A percentile compares a stretch with the other conserved stretches of the same genome.
These are phyloP conservation scores for Epichloe sp. DNA, from an alignment of 2,329 filamentous ascomycete species.

Conservation along the genomic window DNA sequence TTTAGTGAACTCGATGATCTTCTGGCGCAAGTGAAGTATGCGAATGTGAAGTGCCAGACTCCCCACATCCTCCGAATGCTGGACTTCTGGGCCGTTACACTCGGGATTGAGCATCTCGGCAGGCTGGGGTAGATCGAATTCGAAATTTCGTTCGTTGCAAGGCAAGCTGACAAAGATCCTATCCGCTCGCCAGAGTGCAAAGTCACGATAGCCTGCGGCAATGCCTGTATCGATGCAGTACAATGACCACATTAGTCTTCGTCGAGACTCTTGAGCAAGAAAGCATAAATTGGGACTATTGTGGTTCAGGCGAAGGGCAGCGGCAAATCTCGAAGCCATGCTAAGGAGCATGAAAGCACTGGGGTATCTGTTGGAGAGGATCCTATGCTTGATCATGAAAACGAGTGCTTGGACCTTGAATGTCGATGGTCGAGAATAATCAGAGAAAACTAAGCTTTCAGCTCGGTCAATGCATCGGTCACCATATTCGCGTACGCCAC, in stretches of 20 bases:
- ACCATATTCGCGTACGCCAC: constrained; percentile 37
- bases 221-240: constrained; percentile 30
- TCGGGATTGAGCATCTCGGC: constrained; percentile 38
- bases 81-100: constrained; percentile 26
- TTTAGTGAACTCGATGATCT: constrained; percentile 41
- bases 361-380: constrained; percentile 29
- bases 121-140: constrained; percentile 43
- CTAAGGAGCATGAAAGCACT: constrained; percentile 32
- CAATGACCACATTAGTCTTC: constrained; percentile 31
- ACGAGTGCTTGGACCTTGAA: constrained; percentile 39
- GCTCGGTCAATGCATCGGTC: constrained; percentile 41
- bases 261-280: constrained; percentile 28
- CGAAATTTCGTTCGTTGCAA: constrained; percentile 33
- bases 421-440: constrained; percentile 42
- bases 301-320: constrained; percentile 30
- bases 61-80: constrained; percentile 36
- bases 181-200: constrained; percentile 29
- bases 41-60: constrained; percentile 44
- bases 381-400: constrained; percentile 31
- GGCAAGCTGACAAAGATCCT: constrained; percentile 28
- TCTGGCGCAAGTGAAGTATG: constrained; percentile 40
- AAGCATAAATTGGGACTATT: constrained; percentile 27
- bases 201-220: constrained; percentile 30
- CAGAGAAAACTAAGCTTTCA: constrained; percentile 36
- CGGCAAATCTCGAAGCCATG: constrained; percentile 29